Evolutionary conservation across 2,329 filamentous ascomycete species (phyloP).

Genomic region (Ceratocystis lukuohia): DNA sequence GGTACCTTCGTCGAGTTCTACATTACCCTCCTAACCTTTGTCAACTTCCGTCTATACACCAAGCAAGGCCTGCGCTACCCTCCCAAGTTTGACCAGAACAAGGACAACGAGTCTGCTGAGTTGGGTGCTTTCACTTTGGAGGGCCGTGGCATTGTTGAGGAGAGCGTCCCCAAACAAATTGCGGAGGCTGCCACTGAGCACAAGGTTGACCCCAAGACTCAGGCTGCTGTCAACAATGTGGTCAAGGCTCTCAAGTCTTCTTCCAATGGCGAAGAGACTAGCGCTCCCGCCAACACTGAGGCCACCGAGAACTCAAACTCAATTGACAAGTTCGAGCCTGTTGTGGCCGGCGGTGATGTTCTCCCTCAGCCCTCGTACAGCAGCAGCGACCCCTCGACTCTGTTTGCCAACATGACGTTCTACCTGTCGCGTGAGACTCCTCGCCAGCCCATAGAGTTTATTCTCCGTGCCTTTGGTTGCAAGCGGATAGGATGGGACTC

Average conservation of each 20-base stretch:
- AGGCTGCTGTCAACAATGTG: slow-evolving; percentile 55
- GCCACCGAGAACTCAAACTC: slow-evolving; percentile 39
- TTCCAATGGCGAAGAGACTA: slow-evolving; percentile 32
- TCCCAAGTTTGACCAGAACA: slow-evolving; percentile 76
- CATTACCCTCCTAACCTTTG: slow-evolving; percentile 85
- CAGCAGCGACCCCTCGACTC: slow-evolving; percentile 52
- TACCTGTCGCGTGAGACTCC: slow-evolving; percentile 91
- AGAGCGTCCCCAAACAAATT: slow-evolving; percentile 29
- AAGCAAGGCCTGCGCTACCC: slow-evolving; percentile 86
- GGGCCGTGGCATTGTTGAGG: slow-evolving; percentile 33
- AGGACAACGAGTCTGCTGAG: slow-evolving; percentile 82
- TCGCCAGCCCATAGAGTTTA: slow-evolving; percentile 77
- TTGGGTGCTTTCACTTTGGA: slow-evolving; percentile 84
- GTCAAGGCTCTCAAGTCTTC: slow-evolving; percentile 51
- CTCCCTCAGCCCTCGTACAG: slow-evolving; percentile 63
- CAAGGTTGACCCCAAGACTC: slow-evolving; percentile 47
- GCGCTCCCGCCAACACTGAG: slow-evolving; percentile 32
- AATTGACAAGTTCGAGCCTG: slow-evolving; percentile 85
- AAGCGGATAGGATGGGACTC: slow-evolving; percentile 92
- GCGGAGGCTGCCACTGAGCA: slow-evolving; percentile 34
- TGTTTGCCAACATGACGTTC: slow-evolving; percentile 82
- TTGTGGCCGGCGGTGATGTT: slow-evolving; percentile 70
- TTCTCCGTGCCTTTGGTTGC: slow-evolving; percentile 87
- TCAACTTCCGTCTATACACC: slow-evolving; percentile 92
- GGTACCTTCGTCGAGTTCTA: slow-evolving; percentile 98